Evolutionary conservation across 805 yeast genomes (phyloP), one percentile per base, ranked within the genome.

Genomic region (Barnettozyma pratensis): DNA sequence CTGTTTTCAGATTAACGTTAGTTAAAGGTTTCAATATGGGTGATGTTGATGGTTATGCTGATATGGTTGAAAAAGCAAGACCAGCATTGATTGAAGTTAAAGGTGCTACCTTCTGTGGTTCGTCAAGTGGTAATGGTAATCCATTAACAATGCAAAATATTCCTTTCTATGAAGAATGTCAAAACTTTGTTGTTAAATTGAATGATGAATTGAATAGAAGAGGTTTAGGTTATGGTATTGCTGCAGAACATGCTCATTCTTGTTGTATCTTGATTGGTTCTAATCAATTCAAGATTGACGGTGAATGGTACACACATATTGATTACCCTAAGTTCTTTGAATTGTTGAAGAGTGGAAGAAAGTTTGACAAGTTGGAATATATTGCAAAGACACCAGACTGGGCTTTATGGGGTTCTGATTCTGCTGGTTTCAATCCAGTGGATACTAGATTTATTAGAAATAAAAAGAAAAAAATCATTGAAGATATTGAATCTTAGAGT

Each of bases 81-180:
- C 97, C 97, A 2, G 83, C 96, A 39, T 87, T 90, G 58, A 85
- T 90, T 50, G 97, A 90, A 66, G 85, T 90, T 51, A 90, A 90
- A 67, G 97, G 97, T 47, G 97, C 96, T 10, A 90, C 97, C 0
- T 90, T 87, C 69, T 89, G 97, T 72, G 97, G 97, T 0, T 85
- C 95, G 0, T 85, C 96, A 10, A 70, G 70, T 48, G 88, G 84
- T 41, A 86, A 87, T 63, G 91, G 94, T 34, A 88, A 90, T 61
- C 91, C 96, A 42, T 72, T 90, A 55, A 89, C 97, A 3, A 90
- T 90, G 97, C 92, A 90, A 63, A 90, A 90, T 61, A 94, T 91
- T 48, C 97, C 97, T 41, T 90, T 87, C 62, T 90, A 90, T 62
- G 96, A 88, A 54, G 97, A 90, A 64, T 92, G 96, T 62, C 81